Percentiles rank a stretch among this genome's conserved stretches.
These are phyloP conservation scores for Saccharum hybrid DNA, from an alignment of 202 grass and related monocot species.

Conservation along the genomic window DNA sequence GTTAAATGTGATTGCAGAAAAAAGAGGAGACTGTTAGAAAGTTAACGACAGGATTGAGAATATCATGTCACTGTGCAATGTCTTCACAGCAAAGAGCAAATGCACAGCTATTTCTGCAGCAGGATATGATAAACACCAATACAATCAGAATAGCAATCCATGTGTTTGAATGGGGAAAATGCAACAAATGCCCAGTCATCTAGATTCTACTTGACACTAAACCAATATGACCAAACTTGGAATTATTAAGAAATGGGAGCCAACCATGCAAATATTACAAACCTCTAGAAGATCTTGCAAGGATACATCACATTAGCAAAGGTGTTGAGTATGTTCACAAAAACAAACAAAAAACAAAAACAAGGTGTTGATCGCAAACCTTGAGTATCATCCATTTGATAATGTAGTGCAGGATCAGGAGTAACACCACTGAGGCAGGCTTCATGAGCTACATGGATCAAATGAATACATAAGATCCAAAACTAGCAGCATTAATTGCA, in stretches of 20 bases:
- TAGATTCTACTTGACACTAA: constrained; percentile 19
- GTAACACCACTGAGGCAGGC: constrained; percentile 14
- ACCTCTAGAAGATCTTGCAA: constrained; percentile 14
- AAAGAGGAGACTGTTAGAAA: constrained; percentile 24
- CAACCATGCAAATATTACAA: constrained; percentile 40
- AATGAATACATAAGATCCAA: constrained; percentile 35
- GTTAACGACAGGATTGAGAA: constrained; percentile 23
- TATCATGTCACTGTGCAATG: constrained; percentile 29
- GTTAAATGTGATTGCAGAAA: constrained; percentile 29
- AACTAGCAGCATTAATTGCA: constrained; percentile 30
- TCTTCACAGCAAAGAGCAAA: background rate
- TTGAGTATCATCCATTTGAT: constrained; percentile 28
- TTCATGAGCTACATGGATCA: constrained; percentile 37
- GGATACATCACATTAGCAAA: constrained; percentile 16
- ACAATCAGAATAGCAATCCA: constrained; percentile 12
- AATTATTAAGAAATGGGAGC: constrained; percentile 32
- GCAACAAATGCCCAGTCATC: constrained; percentile 5
- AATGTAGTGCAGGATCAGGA: constrained; percentile 38
- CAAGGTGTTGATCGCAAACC: constrained; percentile 11
- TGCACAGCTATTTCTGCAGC: background rate
- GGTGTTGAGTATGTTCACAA: background rate
- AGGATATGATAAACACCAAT: background rate
- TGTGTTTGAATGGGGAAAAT: constrained; percentile 9
- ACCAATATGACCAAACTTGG: background rate
- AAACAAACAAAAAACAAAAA: too few relatives aligned